Evolutionary conservation across 371 early-diverging fungal genomes (phyloP).

Genomic region (Conidiobolus incongruus): DNA sequence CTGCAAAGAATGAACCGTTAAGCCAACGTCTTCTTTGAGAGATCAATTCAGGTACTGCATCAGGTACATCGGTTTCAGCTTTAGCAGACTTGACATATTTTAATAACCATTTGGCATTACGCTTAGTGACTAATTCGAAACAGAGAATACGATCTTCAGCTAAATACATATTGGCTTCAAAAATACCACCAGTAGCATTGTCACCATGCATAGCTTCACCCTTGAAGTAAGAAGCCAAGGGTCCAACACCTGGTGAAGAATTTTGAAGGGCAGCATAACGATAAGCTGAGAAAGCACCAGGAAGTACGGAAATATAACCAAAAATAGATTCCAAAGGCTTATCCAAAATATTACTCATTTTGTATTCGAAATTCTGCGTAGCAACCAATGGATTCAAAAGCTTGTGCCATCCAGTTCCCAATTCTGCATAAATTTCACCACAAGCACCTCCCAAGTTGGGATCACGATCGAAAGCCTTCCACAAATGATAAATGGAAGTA

Average conservation of each 20-base stretch:
- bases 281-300: constrained; percentile 95
- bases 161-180: constrained; percentile 47
- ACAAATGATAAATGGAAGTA: constrained; percentile 58
- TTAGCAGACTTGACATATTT: constrained; percentile 42
- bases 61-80: constrained; percentile 74
- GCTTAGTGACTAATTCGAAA: constrained; percentile 68
- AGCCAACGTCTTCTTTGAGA: constrained; percentile 77
- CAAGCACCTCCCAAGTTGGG: constrained; percentile 61
- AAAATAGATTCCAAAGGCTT: constrained; percentile 90
- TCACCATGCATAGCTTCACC: constrained; percentile 73
- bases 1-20: constrained; percentile 62
- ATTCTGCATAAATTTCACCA: constrained; percentile 67
- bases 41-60: constrained; percentile 53
- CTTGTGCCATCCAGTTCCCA: constrained; percentile 26
- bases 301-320: constrained; percentile 91
- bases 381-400: constrained; percentile 76
- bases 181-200: constrained; percentile 26
- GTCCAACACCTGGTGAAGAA: constrained; percentile 34
- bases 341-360: constrained; percentile 91
- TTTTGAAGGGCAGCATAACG: constrained; percentile 71
- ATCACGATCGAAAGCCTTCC: constrained; percentile 62
- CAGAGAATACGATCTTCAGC: constrained; percentile 80
- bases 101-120: constrained; percentile 39
- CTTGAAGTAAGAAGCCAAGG: constrained; percentile 75
- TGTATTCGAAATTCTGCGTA: constrained; percentile 91